These are phyloP conservation scores for Calonectria henricotiae DNA, from an alignment of 2,329 filamentous ascomycete genomes.

Conservation along the genomic window DNA sequence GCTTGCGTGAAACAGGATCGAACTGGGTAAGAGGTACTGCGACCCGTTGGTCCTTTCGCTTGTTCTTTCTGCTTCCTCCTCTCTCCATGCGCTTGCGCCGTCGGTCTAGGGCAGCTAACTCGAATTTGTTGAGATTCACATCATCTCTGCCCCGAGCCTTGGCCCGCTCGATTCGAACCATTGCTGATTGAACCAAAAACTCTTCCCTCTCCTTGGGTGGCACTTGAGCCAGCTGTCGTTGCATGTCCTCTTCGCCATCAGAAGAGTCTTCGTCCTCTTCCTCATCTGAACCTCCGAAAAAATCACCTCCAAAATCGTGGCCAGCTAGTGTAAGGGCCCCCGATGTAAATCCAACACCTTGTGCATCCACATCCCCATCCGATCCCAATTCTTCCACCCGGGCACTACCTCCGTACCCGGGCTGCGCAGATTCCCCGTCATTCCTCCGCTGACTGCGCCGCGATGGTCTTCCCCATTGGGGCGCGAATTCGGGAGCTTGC, in stretches of 20 bases:
- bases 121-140: slow-evolving; percentile 84
- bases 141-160: slow-evolving; percentile 83
- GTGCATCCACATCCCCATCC: slow-evolving; percentile 71
- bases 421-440: slow-evolving; percentile 60
- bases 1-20: slow-evolving; percentile 62
- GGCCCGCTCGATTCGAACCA: slow-evolving; percentile 85
- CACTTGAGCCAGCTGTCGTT: slow-evolving; percentile 66
- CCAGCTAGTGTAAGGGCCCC: slow-evolving; percentile 71
- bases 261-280: slow-evolving; percentile 55
- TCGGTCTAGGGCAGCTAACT: slow-evolving; percentile 85
- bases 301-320: slow-evolving; percentile 65
- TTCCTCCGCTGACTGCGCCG: slow-evolving; percentile 83
- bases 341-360: slow-evolving; percentile 69
- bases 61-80: slow-evolving; percentile 48
- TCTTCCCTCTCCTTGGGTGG: slow-evolving; percentile 80
- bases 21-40: slow-evolving; percentile 71
- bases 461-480: slow-evolving; percentile 99
- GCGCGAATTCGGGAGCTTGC: slow-evolving; percentile 96
- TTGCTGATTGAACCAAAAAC: slow-evolving; percentile 81
- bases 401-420: slow-evolving; percentile 57
- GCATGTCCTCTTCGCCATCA: slow-evolving; percentile 56
- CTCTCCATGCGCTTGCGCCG: slow-evolving; percentile 73
- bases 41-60: slow-evolving; percentile 65
- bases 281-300: slow-evolving; percentile 57
- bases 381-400: slow-evolving; percentile 79